A percentile compares a stretch with the other conserved stretches of the same genome.
These are phyloP conservation scores for Exophiala dermatitidis DNA, from an alignment of 2,329 filamentous ascomycete genomes.

Conservation along the genomic window DNA sequence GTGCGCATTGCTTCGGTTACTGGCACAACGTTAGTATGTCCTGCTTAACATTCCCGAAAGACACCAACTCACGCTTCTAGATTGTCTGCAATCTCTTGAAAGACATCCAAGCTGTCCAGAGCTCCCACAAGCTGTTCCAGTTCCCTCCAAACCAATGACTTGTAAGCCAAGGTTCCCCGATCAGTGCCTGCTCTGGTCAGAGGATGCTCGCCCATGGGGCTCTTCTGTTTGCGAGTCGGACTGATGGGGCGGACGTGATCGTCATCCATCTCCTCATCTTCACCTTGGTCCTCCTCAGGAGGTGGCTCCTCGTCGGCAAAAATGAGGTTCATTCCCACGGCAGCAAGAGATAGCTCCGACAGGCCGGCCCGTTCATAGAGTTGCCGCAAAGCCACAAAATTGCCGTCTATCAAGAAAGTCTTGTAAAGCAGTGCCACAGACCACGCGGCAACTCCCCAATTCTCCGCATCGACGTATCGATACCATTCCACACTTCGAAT, in stretches of 20 bases:
- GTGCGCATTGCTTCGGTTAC: slow-evolving; percentile 30
- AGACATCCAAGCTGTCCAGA: slow-evolving; percentile 61
- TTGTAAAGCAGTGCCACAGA: slow-evolving; percentile 69
- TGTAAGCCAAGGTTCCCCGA: slow-evolving; percentile 41
- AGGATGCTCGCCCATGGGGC: slow-evolving; percentile 24
- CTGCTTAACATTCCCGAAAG: neutral
- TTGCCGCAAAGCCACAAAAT: slow-evolving; percentile 49
- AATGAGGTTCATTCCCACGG: slow-evolving; percentile 34
- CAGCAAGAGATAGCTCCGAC: slow-evolving; percentile 39
- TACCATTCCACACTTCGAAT: slow-evolving; percentile 83
- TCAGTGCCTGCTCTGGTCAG: slow-evolving; percentile 35
- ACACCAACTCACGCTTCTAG: slow-evolving; percentile 35
- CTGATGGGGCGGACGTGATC: slow-evolving; percentile 27
- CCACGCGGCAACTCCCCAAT: slow-evolving; percentile 64
- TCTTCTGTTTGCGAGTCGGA: slow-evolving; percentile 25
- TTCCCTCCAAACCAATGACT: slow-evolving; percentile 59
- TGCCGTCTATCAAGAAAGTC: slow-evolving; percentile 65
- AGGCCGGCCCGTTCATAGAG: slow-evolving; percentile 47
- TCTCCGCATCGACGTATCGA: slow-evolving; percentile 57
- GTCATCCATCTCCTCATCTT: slow-evolving; percentile 27
- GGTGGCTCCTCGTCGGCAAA: slow-evolving; percentile 26
- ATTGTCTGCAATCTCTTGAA: slow-evolving; percentile 50
- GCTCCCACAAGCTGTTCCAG: slow-evolving; percentile 60
- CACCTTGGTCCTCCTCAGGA: slow-evolving; percentile 20
- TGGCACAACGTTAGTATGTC: slow-evolving; percentile 18